A percentile compares a stretch with the other conserved stretches of the same genome.
These are phyloP conservation scores for Raddia distichophylla DNA, from an alignment of 176 grass and related monocot genomes.

Conservation along the genomic window DNA sequence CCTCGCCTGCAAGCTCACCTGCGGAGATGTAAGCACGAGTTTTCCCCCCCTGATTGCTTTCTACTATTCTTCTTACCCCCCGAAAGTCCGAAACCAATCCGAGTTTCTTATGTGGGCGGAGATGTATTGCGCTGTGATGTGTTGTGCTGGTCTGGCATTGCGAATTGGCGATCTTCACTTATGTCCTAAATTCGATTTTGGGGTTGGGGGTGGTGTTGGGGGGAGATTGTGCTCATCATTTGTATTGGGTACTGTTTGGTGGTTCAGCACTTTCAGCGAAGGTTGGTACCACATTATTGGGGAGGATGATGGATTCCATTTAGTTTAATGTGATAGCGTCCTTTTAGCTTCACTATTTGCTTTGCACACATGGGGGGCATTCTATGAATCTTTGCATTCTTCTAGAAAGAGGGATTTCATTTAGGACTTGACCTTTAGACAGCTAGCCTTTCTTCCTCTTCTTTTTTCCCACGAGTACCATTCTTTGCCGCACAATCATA, in stretches of 20 bases:
- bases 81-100: not conserved
- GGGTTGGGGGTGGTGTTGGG: not conserved
- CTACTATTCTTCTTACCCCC: not conserved
- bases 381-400: slow-evolving; percentile 22
- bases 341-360: slow-evolving; percentile 24
- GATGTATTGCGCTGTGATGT: not conserved
- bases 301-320: slow-evolving; percentile 28
- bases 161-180: slow-evolving; percentile 10
- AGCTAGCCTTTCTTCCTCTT: not conserved
- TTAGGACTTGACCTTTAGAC: not conserved
- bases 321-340: not conserved
- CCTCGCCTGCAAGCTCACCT: slow-evolving; percentile 96
- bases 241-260: not conserved
- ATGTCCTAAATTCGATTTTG: not conserved
- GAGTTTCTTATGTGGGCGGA: not conserved
- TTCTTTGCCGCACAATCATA: not conserved
- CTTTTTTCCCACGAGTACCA: not conserved
- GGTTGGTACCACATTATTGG: not conserved
- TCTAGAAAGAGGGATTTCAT: slow-evolving; percentile 1
- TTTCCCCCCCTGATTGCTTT: not conserved
- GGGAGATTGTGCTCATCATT: not conserved
- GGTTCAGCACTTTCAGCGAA: slow-evolving; percentile 12
- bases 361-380: slow-evolving; percentile 11
- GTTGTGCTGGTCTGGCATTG: not conserved
- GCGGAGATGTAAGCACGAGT: slow-evolving; percentile 71